phyloP scores from a whole-genome alignment of 805 yeast genomes.

The Sungouiella thailandica region DNA sequence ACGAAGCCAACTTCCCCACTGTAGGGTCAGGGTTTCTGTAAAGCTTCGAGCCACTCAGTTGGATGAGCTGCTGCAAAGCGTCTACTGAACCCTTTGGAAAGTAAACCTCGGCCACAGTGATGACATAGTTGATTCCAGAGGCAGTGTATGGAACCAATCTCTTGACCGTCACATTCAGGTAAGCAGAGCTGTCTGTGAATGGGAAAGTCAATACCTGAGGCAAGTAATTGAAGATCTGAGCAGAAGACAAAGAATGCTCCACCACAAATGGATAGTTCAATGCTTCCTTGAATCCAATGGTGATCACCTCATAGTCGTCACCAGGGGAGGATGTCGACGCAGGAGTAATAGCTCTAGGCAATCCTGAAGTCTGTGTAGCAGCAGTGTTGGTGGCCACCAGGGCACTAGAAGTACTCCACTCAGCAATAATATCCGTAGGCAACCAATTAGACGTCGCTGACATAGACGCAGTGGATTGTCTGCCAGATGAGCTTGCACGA shows the following conservation, averaged over 20 bases:
- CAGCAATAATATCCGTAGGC: conserved; percentile 30
- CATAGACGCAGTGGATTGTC: conserved; percentile 4
- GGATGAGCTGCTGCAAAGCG: conserved; percentile 46
- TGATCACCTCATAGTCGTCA: conserved; percentile 47
- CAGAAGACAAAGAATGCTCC: conserved; percentile 64
- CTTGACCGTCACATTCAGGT: conserved; percentile 49
- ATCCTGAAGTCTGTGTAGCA: conserved; percentile 36
- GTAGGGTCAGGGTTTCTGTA: conserved; percentile 57
- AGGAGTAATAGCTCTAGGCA: conserved; percentile 83
- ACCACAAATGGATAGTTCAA: conserved; percentile 85
- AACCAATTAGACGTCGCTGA: conserved; percentile 26
- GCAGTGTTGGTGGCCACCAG: conserved; percentile 5
- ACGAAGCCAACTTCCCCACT: conserved; percentile 50
- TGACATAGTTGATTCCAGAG: conserved; percentile 50
- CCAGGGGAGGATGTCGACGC: conserved; percentile 43
- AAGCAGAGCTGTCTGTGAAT: conserved; percentile 31
- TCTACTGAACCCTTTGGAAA: conserved; percentile 56
- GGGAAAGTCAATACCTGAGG: conserved; percentile 71
- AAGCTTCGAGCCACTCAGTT: conserved; percentile 49
- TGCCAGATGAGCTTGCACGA: background rate
- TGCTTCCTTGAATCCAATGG: conserved; percentile 72
- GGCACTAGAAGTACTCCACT: conserved; percentile 9
- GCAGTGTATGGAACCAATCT: conserved; percentile 75
- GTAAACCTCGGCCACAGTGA: conserved; percentile 84
- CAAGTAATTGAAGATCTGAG: conserved; percentile 79